These are phyloP conservation scores for Pythium coloratum DNA, from an alignment of 352 stramenopile species.

Conservation along the genomic window DNA sequence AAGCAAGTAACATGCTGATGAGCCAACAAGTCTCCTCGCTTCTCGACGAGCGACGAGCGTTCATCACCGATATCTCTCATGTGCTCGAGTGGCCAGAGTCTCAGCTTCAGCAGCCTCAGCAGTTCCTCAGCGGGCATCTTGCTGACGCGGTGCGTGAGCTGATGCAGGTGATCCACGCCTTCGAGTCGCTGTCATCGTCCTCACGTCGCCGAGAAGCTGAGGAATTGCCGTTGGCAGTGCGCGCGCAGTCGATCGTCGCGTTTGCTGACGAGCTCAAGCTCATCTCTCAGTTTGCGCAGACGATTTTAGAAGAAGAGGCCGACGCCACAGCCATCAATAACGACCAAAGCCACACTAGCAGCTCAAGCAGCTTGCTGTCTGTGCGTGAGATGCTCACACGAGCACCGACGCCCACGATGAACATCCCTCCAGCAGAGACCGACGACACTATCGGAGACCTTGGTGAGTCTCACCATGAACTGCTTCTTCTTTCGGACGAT, in stretches of 20 bases:
- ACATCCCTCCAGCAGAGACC: not conserved
- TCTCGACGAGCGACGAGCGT: slow-evolving; percentile 13
- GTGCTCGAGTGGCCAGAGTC: slow-evolving; percentile 7
- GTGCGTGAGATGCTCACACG: slow-evolving; percentile 31
- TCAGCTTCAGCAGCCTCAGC: not conserved
- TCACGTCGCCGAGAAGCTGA: not conserved
- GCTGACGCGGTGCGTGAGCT: slow-evolving; percentile 20
- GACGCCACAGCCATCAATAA: slow-evolving; percentile 19
- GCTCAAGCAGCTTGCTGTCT: slow-evolving; percentile 37
- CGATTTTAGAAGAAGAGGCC: slow-evolving; percentile 51
- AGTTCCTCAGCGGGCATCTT: slow-evolving; percentile 12
- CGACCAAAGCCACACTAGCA: slow-evolving; percentile 43
- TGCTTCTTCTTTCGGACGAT: slow-evolving; percentile 15
- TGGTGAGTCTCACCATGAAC: slow-evolving; percentile 11
- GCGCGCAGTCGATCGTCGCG: slow-evolving; percentile 35
- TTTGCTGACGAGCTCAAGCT: slow-evolving; percentile 63
- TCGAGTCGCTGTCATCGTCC: slow-evolving; percentile 21
- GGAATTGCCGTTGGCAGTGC: not conserved
- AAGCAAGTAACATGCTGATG: slow-evolving; percentile 4
- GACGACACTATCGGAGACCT: slow-evolving; percentile 16
- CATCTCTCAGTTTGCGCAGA: slow-evolving; percentile 62
- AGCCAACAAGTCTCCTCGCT: slow-evolving; percentile 5
- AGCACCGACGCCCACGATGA: slow-evolving; percentile 31
- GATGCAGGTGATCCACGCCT: slow-evolving; percentile 18
- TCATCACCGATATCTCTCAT: slow-evolving; percentile 7